phyloP scores from a whole-genome alignment of 208 protist species.

The Trypanosoma grayi region DNA sequence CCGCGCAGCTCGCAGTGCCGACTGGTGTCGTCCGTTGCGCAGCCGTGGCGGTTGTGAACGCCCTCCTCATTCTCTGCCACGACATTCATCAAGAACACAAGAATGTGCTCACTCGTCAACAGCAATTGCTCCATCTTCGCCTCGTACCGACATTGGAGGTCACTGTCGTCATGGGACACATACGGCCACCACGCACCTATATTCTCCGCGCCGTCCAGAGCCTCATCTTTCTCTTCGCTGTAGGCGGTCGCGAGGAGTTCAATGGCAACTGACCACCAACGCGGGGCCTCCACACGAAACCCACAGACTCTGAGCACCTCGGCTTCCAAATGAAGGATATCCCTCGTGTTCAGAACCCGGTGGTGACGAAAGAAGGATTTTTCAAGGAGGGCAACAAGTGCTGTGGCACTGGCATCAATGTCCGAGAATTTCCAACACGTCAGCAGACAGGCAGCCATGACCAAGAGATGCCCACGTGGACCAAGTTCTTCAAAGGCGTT shows the following conservation, averaged over 20 bases:
- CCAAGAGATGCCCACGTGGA: slow-evolving; percentile 27
- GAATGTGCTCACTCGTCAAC: slow-evolving; percentile 18
- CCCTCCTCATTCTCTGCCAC: background rate
- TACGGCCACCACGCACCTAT: background rate
- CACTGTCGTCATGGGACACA: background rate
- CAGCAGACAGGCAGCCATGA: slow-evolving; percentile 33
- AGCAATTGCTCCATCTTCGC: slow-evolving; percentile 14
- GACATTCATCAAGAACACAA: slow-evolving; percentile 15
- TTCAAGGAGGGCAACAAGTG: slow-evolving; percentile 17
- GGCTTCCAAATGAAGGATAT: slow-evolving; percentile 14
- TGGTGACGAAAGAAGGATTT: slow-evolving; percentile 20
- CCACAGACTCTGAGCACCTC: slow-evolving; percentile 17
- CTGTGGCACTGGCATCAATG: slow-evolving; percentile 23
- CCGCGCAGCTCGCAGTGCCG: background rate
- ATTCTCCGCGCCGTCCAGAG: background rate
- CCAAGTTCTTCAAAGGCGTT: slow-evolving; percentile 4
- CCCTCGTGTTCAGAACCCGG: slow-evolving; percentile 7
- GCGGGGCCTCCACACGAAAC: slow-evolving; percentile 14
- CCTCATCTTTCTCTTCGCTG: slow-evolving; percentile 5
- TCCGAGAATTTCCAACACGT: slow-evolving; percentile 40
- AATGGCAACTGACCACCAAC: slow-evolving; percentile 27
- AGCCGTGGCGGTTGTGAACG: background rate
- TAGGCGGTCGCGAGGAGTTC: slow-evolving; percentile 10
- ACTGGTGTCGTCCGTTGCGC: background rate
- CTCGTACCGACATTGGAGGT: background rate